Conservation (phyloP, 1,284 basidiomycete species). For the Xerocomus amazonicus region DNA sequence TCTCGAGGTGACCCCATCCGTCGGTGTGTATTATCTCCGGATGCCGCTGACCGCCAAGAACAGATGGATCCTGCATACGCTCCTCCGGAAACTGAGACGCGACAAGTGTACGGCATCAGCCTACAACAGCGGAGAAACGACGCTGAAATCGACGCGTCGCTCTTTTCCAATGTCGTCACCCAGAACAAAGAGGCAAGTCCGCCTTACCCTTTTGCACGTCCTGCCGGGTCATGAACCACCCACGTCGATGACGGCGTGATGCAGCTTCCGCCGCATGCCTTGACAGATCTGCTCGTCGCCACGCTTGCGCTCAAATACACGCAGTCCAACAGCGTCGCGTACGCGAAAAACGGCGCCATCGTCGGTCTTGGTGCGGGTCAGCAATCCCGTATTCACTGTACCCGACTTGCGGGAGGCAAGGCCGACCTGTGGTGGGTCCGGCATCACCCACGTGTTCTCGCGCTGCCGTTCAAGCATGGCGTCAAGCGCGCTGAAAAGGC, state of each 20-base stretch:
- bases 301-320: constrained; percentile 98
- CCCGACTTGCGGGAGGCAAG: constrained; percentile 93
- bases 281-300: constrained; percentile 89
- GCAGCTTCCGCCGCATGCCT: constrained; percentile 69
- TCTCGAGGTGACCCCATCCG: constrained; percentile 60
- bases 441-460: constrained; percentile 90
- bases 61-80: constrained; percentile 84
- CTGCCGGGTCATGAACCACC: not conserved
- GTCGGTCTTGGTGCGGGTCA: constrained; percentile 97
- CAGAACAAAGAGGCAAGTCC: constrained; percentile 72
- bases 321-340: constrained; percentile 98
- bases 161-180: constrained; percentile 89
- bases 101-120: constrained; percentile 92
- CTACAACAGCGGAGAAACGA: constrained; percentile 94
- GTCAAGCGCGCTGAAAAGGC: constrained; percentile 98
- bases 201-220: too few species aligned
- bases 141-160: constrained; percentile 76
- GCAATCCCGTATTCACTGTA: constrained; percentile 99
- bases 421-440: constrained; percentile 99
- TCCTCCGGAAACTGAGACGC: constrained; percentile 81
- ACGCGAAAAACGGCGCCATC: constrained; percentile 90
- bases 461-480: constrained; percentile 94
- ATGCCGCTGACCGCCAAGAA: constrained; percentile 1
- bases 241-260: not conserved
- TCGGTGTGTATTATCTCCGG: not conserved